A percentile compares a stretch with the other conserved stretches of the same genome.
phyloP scores from a whole-genome alignment of 1,284 basidiomycete species.

The Pisolithus thermaeus region DNA sequence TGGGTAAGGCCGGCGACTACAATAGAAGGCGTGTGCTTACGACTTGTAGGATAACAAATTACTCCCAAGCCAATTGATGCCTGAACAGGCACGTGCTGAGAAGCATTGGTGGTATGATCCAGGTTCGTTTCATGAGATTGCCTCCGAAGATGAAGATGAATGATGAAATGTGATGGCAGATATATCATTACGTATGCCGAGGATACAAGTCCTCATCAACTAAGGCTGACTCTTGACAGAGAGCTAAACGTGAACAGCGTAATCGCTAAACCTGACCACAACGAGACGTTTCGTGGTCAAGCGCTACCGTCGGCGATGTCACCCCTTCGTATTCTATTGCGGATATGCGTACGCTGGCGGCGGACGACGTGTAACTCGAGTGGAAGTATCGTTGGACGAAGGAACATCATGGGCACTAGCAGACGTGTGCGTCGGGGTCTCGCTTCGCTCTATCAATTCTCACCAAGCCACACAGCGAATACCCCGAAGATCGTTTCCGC shows the following conservation, averaged over 20 bases:
- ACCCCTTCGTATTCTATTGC: slow-evolving; percentile 31
- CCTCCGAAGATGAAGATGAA: background rate
- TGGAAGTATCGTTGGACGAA: slow-evolving; percentile 59
- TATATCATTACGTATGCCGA: slow-evolving; percentile 39
- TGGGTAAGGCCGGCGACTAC: slow-evolving; percentile 16
- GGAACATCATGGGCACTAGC: slow-evolving; percentile 51
- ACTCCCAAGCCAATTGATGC: slow-evolving; percentile 49
- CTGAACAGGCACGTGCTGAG: slow-evolving; percentile 53
- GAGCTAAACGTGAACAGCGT: slow-evolving; percentile 63
- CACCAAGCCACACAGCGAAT: slow-evolving; percentile 24
- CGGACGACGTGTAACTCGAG: slow-evolving; percentile 52
- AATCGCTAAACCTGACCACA: slow-evolving; percentile 55
- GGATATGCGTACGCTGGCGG: slow-evolving; percentile 71
- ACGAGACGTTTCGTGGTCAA: slow-evolving; percentile 37
- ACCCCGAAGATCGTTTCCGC: slow-evolving; percentile 46
- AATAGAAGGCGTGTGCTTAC: slow-evolving; percentile 9
- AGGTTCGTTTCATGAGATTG: slow-evolving; percentile 29
- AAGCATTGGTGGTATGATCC: slow-evolving; percentile 62
- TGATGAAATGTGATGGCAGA: slow-evolving; percentile 16
- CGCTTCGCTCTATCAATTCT: background rate
- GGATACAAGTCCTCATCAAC: background rate
- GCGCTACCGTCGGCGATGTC: background rate
- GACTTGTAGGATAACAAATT: slow-evolving; percentile 53
- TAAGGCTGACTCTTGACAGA: slow-evolving; percentile 25
- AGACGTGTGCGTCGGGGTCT: slow-evolving; percentile 30